phyloP scores from a whole-genome alignment of 2,329 filamentous ascomycete species.

The Pseudocercospora cruenta region DNA sequence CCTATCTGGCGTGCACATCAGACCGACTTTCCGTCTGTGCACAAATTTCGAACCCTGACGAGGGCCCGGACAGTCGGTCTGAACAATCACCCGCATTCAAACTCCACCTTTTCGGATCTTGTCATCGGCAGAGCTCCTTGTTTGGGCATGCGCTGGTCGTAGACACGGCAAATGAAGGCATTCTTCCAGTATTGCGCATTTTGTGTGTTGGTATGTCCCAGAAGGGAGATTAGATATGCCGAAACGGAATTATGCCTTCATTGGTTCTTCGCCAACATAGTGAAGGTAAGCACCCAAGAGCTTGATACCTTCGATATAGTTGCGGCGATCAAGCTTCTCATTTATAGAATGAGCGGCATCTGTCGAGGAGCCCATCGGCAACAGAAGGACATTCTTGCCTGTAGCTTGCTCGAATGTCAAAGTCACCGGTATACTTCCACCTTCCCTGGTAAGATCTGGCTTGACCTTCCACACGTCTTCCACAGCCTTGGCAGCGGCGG shows the following conservation, averaged over 20 bases:
- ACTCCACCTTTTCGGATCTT: not conserved
- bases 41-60: not conserved
- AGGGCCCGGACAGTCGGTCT: not conserved
- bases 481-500: conserved; percentile 90
- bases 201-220: not conserved
- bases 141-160: not conserved
- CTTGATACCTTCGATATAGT: conserved; percentile 99
- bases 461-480: conserved; percentile 91
- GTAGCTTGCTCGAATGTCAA: conserved; percentile 97
- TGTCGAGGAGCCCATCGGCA: conserved; percentile 97
- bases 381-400: conserved; percentile 91
- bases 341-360: conserved; percentile 91
- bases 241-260: conserved; percentile 17
- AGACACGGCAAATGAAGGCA: not conserved
- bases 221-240: not conserved
- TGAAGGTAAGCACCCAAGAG: conserved; percentile 92
- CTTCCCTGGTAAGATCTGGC: conserved; percentile 94
- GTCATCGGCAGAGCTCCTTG: not conserved
- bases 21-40: not conserved
- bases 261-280: conserved; percentile 90
- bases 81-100: not conserved
- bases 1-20: not conserved
- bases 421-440: conserved; percentile 95
- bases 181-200: not conserved
- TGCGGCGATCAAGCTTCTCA: conserved; percentile 94